Base-by-base conservation (phyloP, 2,329 filamentous ascomycete species). In the Verticillium alfalfae region DNA sequence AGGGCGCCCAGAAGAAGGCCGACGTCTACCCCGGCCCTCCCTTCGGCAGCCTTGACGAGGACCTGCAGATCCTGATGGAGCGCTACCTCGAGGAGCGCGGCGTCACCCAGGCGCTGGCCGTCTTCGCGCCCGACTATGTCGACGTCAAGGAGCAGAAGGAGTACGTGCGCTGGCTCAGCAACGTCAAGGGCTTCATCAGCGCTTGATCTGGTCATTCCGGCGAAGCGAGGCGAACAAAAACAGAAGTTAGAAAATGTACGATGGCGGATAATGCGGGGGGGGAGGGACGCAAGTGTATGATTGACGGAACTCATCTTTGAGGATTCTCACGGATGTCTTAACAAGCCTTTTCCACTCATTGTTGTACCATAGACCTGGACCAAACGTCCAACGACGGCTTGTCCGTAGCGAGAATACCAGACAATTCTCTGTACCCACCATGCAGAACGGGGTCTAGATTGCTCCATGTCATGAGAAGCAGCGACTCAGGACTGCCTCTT, bases 131-230 rank as follows among this genome's bases (percentile, higher is more conserved):
- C 41, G 93, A 98, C 76, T 99, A 97, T 80, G 93, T 98, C 72
- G 93, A 98, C 74, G 87, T 91, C 79, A 99, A 99, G 88, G 95
- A 99, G 86, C 94, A 98, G 86, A 90, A 88, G 79, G 95, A 99
- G 84, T 99, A 99, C 78, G 81, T 96, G 65, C 81, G 84, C 67
- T 99, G 96, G 95, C 81, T 99, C 76, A 85, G 88, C 76, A 91
- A 90, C 73, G 85, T 97, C 77, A 95, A 94, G 87, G 81, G 79
- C 66, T 97, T 98, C 73, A 82, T 97, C 67, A 89, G 91, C 73
- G 88, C 87, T 64, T 92, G 81, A 75, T 61, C 39, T 18, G 54
- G 34, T 10, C 3, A 5, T 8, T 7, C 8, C 2, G n/a, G n/a
- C 45, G 16, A 9, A 16, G 15, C 16, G 1, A n/a, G 38, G 38